phyloP scores from a whole-genome alignment of 2,329 filamentous ascomycete genomes.

The Colletotrichum chlorophyti region DNA sequence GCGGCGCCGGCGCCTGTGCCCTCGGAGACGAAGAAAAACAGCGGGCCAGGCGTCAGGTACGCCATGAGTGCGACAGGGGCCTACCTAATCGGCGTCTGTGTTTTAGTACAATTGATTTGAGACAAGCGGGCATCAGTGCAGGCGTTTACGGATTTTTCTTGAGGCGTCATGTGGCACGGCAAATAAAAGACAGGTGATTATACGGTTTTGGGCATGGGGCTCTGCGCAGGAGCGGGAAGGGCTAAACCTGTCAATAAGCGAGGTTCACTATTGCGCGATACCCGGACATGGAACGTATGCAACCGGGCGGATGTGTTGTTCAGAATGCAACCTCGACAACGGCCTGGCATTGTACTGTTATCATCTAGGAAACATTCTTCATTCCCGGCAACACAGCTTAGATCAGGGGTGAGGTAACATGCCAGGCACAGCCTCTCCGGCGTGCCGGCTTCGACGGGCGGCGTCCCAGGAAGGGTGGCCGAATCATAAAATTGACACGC shows the following conservation, averaged over 20 bases:
- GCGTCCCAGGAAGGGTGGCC: not conserved
- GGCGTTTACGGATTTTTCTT: constrained; percentile 1
- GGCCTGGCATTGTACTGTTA: constrained; percentile 6
- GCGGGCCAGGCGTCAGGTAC: constrained; percentile 1
- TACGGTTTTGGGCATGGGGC: not conserved
- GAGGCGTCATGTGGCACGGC: no score
- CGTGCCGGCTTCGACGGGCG: not conserved
- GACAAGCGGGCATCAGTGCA: constrained; percentile 14
- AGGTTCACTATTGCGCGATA: constrained; percentile 23
- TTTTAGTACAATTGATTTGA: constrained; percentile 32
- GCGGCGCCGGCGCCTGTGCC: constrained; percentile 28
- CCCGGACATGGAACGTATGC: constrained; percentile 16
- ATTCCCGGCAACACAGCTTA: not conserved
- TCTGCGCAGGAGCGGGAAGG: constrained; percentile 11
- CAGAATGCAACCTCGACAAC: not conserved
- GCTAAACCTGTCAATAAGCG: not conserved
- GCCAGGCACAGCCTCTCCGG: not conserved
- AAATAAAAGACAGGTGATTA: not conserved
- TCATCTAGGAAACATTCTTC: not conserved
- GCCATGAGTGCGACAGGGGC: constrained; percentile 26
- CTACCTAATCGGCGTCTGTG: constrained; percentile 43
- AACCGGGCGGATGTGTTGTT: no score
- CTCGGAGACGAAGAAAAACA: constrained; percentile 16
- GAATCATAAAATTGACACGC: constrained; percentile 9
- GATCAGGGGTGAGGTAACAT: not conserved